Evolutionary conservation across 2,329 filamentous ascomycete species (phyloP).

Genomic region (Monilinia fructigena): DNA sequence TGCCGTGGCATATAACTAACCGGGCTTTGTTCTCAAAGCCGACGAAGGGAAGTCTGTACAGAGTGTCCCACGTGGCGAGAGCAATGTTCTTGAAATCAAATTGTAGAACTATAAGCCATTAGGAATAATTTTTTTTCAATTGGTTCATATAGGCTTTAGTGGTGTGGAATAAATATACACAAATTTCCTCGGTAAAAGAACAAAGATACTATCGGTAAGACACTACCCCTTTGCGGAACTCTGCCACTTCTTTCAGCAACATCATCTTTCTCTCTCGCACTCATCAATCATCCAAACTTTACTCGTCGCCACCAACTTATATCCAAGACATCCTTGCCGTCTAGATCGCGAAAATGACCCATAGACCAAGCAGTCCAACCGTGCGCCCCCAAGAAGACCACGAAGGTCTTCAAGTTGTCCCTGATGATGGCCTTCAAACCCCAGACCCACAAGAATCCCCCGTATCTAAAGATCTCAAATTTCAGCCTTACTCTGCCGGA

Average conservation of each 20-base stretch:
- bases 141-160: neutral
- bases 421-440: constrained; percentile 10
- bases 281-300: neutral
- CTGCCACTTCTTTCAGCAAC: constrained; percentile 7
- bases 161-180: neutral
- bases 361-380: neutral
- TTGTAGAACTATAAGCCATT: neutral
- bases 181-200: neutral
- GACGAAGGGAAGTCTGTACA: neutral
- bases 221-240: neutral
- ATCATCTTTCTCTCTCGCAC: neutral
- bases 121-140: neutral
- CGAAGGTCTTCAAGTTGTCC: constrained; percentile 19
- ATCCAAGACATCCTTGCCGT: neutral
- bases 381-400: constrained; percentile 10
- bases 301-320: neutral
- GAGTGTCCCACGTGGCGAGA: neutral
- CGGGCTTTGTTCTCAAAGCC: neutral
- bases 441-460: constrained; percentile 4
- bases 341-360: neutral
- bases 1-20: neutral
- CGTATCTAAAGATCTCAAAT: constrained; percentile 12
- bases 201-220: neutral
- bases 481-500: constrained; percentile 1
- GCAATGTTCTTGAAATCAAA: neutral